These are phyloP conservation scores for Petunia axillaris DNA, from an alignment of 257 asterid genomes.

Conservation along the genomic window DNA sequence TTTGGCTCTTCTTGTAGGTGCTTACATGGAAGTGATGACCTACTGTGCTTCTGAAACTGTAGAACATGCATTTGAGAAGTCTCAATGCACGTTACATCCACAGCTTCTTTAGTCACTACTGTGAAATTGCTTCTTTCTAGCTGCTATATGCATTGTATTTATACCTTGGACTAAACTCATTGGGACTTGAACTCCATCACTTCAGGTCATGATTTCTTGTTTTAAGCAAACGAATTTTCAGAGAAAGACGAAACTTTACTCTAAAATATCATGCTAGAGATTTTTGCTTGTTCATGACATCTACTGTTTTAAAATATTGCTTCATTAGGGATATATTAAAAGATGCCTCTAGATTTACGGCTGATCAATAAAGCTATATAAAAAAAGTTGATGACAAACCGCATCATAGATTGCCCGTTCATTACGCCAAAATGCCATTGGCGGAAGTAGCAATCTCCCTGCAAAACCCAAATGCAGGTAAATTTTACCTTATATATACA, in stretches of 20 bases:
- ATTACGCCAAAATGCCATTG: constrained; percentile 77
- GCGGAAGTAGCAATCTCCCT: constrained; percentile 77
- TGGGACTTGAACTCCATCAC: background rate
- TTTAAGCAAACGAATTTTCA: background rate
- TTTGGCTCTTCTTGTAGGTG: background rate
- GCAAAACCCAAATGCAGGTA: constrained; percentile 29
- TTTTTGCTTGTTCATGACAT: background rate
- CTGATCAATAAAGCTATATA: background rate
- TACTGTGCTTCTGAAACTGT: too few relatives aligned
- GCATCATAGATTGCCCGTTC: constrained; percentile 58
- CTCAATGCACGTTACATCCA: too few relatives aligned
- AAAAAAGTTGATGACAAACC: constrained; percentile 43
- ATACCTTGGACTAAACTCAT: too few relatives aligned
- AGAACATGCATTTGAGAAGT: too few relatives aligned
- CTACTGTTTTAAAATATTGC: too few relatives aligned
- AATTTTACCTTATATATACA: background rate
- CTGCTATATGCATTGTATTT: too few relatives aligned
- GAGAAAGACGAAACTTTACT: background rate
- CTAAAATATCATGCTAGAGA: background rate
- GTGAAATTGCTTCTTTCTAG: too few relatives aligned
- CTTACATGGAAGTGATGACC: background rate
- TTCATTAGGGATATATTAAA: background rate
- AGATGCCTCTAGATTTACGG: constrained; percentile 11
- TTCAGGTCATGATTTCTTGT: background rate
- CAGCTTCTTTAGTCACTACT: too few relatives aligned